Base-by-base conservation (phyloP, 2,329 filamentous ascomycete genomes). In the Diaporthe nobilis region DNA sequence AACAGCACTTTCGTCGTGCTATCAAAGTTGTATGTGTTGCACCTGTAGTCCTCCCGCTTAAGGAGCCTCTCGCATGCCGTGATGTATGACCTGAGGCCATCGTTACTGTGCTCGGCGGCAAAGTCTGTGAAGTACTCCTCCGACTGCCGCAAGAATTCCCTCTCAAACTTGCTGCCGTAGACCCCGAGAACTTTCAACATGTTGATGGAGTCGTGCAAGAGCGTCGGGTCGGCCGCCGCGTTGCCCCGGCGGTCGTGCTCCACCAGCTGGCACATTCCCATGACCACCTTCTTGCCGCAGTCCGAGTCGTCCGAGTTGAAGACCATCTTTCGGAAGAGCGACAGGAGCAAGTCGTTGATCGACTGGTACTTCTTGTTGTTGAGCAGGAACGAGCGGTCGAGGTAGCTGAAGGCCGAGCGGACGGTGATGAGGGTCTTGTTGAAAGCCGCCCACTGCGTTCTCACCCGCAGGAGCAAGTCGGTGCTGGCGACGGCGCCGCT, bases 381-480 rank as follows among this genome's bases (percentile, higher is more conserved):
- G 3, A 98, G 87, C 10, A 99, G 88, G 81, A 95, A 98, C 2
- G 95, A 94, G 77, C 97, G 92, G 82, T 99, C 96, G 78, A 99
- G 90, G 81, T 96, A 99, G 85, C 95, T 98, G 85, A 98, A 98
- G 53, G 97, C 94, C 78, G 94, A 96, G 67, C 95, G 92, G 71
- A 99, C 91, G 20, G 93, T 92, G 78, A 92, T 90, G 92, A 95
- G 79, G 68, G 47, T 49, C 58, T 89, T 86, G 79, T 92, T 94
- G 96, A 96, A 99, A 31, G 87, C 87, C 74, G 89, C 88, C 96
- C 97, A 99, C 71, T 89, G 86, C 44, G 81, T 83, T 75, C 89
- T 80, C 2, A 91, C 86, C 51, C 82, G 84, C 80, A 88, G 88
- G 76, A 98, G 84, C 73, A 93, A 87, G 53, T 92, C 91, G 15